A percentile compares a stretch with the other conserved stretches of the same genome.
These are phyloP conservation scores for Rhododendron ovatum DNA, from an alignment of 148 eudicot species.

Conservation along the genomic window DNA sequence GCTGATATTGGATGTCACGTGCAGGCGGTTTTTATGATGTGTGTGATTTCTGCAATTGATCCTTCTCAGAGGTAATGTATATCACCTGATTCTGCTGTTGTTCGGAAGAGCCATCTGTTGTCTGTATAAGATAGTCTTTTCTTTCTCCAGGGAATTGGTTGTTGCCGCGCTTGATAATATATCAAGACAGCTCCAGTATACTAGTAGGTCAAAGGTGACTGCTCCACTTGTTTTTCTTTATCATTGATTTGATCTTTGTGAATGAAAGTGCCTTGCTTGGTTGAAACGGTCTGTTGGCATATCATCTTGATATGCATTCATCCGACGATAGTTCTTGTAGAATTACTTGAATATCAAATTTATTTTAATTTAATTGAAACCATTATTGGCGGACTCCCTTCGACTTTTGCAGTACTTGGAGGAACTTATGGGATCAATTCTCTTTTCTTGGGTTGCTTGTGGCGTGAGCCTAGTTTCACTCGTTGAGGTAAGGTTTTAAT, in stretches of 20 bases:
- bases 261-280: background rate
- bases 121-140: background rate
- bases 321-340: background rate
- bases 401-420: slow-evolving; percentile 65
- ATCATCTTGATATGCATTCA: background rate
- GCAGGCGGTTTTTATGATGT: slow-evolving; percentile 90
- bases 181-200: slow-evolving; percentile 55
- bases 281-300: background rate
- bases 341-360: background rate
- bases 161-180: slow-evolving; percentile 65
- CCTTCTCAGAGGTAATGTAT: slow-evolving; percentile 64
- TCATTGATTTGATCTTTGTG: slow-evolving; percentile 4
- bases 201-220: slow-evolving; percentile 67
- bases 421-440: slow-evolving; percentile 73
- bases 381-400: background rate
- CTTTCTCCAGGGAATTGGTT: slow-evolving; percentile 69
- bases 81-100: slow-evolving; percentile 1
- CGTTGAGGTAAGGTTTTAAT: slow-evolving; percentile 58
- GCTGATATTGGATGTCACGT: slow-evolving; percentile 15
- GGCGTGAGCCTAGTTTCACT: slow-evolving; percentile 78
- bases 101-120: slow-evolving; percentile 1
- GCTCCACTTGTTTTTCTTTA: slow-evolving; percentile 3
- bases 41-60: slow-evolving; percentile 74
- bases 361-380: background rate
- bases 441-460: slow-evolving; percentile 85